Conservation (phyloP, 768 basidiomycete genomes). For the Tubosaeta sp. region DNA sequence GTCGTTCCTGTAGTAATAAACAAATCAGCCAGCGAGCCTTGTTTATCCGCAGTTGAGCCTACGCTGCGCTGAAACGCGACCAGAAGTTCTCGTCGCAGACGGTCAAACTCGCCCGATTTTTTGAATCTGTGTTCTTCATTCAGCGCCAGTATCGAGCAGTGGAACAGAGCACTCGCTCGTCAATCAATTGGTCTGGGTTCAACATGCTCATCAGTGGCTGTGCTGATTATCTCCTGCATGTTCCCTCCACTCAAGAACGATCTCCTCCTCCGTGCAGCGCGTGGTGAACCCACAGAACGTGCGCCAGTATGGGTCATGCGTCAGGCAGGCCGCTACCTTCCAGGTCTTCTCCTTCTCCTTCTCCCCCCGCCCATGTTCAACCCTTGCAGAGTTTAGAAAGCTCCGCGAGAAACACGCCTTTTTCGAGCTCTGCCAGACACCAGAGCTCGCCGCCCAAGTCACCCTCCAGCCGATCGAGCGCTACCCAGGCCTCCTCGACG, state of each 20-base stretch:
- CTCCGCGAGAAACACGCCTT: constrained; percentile 86
- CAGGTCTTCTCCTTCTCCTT: constrained; percentile 49
- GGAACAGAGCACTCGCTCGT: constrained; percentile 45
- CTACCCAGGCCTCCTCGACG: constrained; percentile 84
- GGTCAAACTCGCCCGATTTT: constrained; percentile 75
- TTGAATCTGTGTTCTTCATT: constrained; percentile 55
- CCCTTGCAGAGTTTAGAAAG: constrained; percentile 73
- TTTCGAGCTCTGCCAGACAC: constrained; percentile 92
- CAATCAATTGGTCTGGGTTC: constrained; percentile 58
- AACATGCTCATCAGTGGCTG: constrained; percentile 39
- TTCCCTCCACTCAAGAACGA: constrained; percentile 85
- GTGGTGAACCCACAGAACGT: constrained; percentile 83
- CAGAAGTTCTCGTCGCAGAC: constrained; percentile 61
- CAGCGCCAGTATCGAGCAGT: background rate
- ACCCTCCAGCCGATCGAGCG: constrained; percentile 93
- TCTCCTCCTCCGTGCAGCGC: constrained; percentile 81
- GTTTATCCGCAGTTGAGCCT: background rate
- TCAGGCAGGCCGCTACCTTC: constrained; percentile 92
- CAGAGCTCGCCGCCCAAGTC: constrained; percentile 81
- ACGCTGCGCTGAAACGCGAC: constrained; percentile 60
- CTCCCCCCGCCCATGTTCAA: background rate
- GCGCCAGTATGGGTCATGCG: constrained; percentile 99
- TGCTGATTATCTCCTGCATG: constrained; percentile 8
- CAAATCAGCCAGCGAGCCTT: background rate
- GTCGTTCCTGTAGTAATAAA: constrained; percentile 22